Evolutionary conservation across 2,329 filamentous ascomycete species (phyloP).

Genomic region (Lecanicillium sp.): DNA sequence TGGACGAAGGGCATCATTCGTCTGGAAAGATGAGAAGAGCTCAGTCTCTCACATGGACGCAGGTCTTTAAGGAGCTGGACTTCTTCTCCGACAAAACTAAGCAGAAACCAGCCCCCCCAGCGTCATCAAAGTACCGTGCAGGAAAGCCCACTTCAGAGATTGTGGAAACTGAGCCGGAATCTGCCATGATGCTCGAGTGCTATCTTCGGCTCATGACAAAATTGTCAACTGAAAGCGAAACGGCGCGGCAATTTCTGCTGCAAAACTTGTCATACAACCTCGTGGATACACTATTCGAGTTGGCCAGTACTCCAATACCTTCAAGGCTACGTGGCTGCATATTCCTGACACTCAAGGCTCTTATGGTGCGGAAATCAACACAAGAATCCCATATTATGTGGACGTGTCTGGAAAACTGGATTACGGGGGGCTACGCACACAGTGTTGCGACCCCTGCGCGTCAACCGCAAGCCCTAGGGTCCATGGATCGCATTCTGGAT

Average conservation of each 20-base stretch:
- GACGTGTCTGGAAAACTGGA: slow-evolving; percentile 72
- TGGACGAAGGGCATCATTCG: slow-evolving; percentile 72
- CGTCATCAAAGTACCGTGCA: slow-evolving; percentile 38
- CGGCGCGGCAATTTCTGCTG: slow-evolving; percentile 67
- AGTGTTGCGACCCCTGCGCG: slow-evolving; percentile 15
- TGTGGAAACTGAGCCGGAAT: slow-evolving; percentile 81
- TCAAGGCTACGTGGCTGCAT: slow-evolving; percentile 74
- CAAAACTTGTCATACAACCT: slow-evolving; percentile 58
- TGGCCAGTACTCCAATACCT: slow-evolving; percentile 71
- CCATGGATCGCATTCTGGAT: slow-evolving; percentile 60
- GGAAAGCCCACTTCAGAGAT: slow-evolving; percentile 57
- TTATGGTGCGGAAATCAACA: slow-evolving; percentile 67
- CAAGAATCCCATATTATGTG: slow-evolving; percentile 68
- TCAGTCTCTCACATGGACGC: slow-evolving; percentile 82
- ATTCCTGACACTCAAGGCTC: slow-evolving; percentile 67
- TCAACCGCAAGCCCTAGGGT: slow-evolving; percentile 27
- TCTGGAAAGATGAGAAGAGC: slow-evolving; percentile 74
- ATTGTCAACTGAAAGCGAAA: slow-evolving; percentile 65
- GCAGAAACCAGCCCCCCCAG: slow-evolving; percentile 52
- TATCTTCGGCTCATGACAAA: slow-evolving; percentile 85
- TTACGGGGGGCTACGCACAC: slow-evolving; percentile 49
- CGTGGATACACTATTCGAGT: slow-evolving; percentile 65
- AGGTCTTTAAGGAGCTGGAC: slow-evolving; percentile 84
- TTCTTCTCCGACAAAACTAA: slow-evolving; percentile 75
- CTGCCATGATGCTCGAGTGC: slow-evolving; percentile 91